phyloP scores from a whole-genome alignment of 2,329 filamentous ascomycete genomes.

The Aspergillus bombycis region DNA sequence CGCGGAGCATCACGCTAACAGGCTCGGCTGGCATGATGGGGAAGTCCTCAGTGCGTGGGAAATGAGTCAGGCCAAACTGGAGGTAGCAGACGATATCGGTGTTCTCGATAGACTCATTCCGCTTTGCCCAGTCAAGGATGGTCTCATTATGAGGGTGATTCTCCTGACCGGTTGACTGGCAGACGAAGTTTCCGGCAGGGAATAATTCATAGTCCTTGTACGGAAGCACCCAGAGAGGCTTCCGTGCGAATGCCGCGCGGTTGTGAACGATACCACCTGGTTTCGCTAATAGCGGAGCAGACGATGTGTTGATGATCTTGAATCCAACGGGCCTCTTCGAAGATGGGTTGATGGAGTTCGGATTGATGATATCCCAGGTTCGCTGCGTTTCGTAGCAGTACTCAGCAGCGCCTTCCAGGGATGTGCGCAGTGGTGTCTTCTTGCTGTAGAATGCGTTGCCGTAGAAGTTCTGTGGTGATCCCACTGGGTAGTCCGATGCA shows the following conservation, averaged over 20 bases:
- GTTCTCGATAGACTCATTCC: constrained; percentile 58
- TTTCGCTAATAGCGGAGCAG: constrained; percentile 49
- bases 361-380: constrained; percentile 33
- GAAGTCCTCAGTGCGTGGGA: constrained; percentile 56
- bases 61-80: constrained; percentile 62
- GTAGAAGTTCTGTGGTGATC: constrained; percentile 70
- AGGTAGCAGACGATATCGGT: constrained; percentile 61
- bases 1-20: constrained; percentile 60
- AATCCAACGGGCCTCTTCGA: constrained; percentile 31
- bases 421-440: constrained; percentile 45
- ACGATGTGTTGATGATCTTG: constrained; percentile 34
- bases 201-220: constrained; percentile 63
- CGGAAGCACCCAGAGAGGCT: constrained; percentile 61
- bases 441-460: constrained; percentile 61
- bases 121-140: constrained; percentile 37
- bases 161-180: constrained; percentile 56
- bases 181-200: constrained; percentile 63
- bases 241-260: constrained; percentile 61
- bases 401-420: constrained; percentile 52
- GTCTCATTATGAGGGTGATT: constrained; percentile 50
- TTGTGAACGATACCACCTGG: constrained; percentile 59
- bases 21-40: constrained; percentile 63
- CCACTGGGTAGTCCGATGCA: constrained; percentile 51
- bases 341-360: constrained; percentile 26
- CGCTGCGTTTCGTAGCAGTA: constrained; percentile 55